Percentiles rank a stretch among this genome's conserved stretches.
Evolutionary conservation across 2,329 filamentous ascomycete species (phyloP).

Genomic region (Gliomastix tumulicola): DNA sequence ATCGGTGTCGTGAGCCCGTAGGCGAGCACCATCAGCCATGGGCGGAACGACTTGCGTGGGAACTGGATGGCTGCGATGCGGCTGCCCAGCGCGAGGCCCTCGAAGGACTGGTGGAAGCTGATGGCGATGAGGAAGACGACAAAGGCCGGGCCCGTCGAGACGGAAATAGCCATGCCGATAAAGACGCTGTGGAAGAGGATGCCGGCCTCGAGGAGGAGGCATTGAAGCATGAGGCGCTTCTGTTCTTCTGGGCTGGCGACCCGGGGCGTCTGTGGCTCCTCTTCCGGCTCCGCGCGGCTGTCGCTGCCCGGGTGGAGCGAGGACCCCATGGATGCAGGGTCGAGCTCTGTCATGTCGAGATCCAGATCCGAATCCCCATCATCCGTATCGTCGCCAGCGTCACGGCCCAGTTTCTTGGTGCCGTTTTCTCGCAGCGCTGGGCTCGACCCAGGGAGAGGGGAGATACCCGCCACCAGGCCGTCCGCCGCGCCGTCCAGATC

Average conservation of each 20-base stretch:
- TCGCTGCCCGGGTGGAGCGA: conserved; percentile 17
- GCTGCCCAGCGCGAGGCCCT: conserved; percentile 78
- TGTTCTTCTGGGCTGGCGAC: conserved; percentile 52
- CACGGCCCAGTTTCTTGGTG: no score
- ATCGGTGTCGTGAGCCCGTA: conserved; percentile 74
- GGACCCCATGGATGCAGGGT: conserved; percentile 26
- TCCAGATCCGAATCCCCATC: conserved; percentile 50
- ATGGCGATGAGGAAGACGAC: conserved; percentile 75
- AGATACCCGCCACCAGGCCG: conserved; percentile 51
- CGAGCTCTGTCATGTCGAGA: conserved; percentile 54
- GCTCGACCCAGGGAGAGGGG: conserved; percentile 49
- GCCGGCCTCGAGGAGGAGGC: conserved; percentile 72
- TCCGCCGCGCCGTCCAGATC: conserved; percentile 42
- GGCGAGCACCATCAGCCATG: conserved; percentile 76
- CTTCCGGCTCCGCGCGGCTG: background rate
- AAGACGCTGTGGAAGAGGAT: conserved; percentile 83
- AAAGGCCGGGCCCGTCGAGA: conserved; percentile 73
- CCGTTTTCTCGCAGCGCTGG: conserved; percentile 22
- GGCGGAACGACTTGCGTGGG: conserved; percentile 62
- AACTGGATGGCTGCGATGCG: conserved; percentile 82
- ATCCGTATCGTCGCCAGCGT: conserved; percentile 18
- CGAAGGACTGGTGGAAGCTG: conserved; percentile 81
- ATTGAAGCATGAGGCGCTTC: conserved; percentile 66
- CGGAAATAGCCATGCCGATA: conserved; percentile 80
- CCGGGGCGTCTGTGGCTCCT: conserved; percentile 2